Evolutionary conservation across 176 grass and related monocot genomes (phyloP).

Genomic region (Oryza glumipatula): DNA sequence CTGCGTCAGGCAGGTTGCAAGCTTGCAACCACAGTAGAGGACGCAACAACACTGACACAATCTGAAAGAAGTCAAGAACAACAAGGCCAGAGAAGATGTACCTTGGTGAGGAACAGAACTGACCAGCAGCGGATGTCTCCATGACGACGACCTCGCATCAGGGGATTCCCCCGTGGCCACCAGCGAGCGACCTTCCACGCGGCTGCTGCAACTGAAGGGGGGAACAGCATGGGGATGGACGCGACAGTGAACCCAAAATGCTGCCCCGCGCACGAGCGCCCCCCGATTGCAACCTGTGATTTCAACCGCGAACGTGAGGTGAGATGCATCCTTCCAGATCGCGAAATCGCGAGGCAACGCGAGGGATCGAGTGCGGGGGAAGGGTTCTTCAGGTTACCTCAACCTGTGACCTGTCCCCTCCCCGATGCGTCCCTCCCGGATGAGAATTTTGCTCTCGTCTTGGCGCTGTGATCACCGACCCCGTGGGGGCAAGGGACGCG

Average conservation of each 20-base stretch:
- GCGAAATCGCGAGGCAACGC: not conserved
- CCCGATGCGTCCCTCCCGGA: not conserved
- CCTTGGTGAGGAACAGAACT: conserved; percentile 17
- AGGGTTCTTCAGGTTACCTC: not conserved
- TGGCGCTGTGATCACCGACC: not conserved
- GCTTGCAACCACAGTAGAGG: not conserved
- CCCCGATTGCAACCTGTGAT: not conserved
- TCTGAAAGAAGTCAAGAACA: not conserved
- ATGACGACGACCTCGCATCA: conserved; percentile 2
- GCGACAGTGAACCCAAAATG: not conserved
- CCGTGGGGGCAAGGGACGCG: not conserved
- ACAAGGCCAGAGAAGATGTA: not conserved
- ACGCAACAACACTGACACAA: conserved; percentile 4
- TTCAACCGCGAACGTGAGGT: not conserved
- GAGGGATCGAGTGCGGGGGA: not conserved
- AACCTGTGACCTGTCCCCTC: not conserved
- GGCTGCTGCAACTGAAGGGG: conserved; percentile 13
- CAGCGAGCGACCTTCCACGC: conserved; percentile 11
- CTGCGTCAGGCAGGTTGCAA: conserved; percentile 13
- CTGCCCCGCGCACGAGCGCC: conserved; percentile 1
- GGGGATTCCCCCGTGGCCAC: not conserved
- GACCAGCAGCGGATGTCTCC: conserved; percentile 2
- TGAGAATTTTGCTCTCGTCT: not conserved
- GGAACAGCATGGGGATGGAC: not conserved
- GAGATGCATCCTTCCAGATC: not conserved